phyloP scores from a whole-genome alignment of 2,329 filamentous ascomycete genomes.

The Aspergillus udagawae region DNA sequence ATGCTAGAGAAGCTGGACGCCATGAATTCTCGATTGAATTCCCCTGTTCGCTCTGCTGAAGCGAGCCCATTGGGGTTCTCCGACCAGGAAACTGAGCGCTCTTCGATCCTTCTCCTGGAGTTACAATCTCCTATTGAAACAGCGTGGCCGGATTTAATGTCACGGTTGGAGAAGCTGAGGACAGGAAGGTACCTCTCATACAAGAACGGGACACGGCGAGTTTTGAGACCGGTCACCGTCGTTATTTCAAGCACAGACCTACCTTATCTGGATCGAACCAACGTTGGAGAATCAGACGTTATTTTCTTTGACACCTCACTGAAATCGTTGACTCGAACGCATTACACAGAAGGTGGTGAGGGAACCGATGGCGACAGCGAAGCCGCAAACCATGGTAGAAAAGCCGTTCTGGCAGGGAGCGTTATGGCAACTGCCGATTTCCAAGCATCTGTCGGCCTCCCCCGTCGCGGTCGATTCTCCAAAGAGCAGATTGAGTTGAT shows the following conservation, averaged over 20 bases:
- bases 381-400: not conserved
- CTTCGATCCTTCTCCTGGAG: conserved; percentile 24
- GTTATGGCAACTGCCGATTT: conserved; percentile 13
- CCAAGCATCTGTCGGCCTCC: conserved; percentile 8
- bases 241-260: conserved; percentile 15
- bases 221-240: conserved; percentile 21
- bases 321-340: not conserved
- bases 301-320: not conserved
- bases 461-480: conserved; percentile 16
- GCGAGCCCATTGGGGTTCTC: conserved; percentile 5
- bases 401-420: not conserved
- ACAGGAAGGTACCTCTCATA: conserved; percentile 21
- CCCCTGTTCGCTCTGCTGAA: not conserved
- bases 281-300: not conserved
- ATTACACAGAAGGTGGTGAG: not conserved
- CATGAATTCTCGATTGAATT: conserved; percentile 1
- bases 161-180: conserved; percentile 16
- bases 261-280: not conserved
- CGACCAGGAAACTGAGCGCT: conserved; percentile 4
- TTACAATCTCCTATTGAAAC: conserved; percentile 13
- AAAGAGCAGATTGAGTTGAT: conserved; percentile 15
- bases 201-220: conserved; percentile 15
- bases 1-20: conserved; percentile 17
- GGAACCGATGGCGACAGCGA: not conserved
- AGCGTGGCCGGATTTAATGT: conserved; percentile 16